Evolutionary conservation across 208 protist genomes (phyloP).

Genomic region (Angomonas deanei): DNA sequence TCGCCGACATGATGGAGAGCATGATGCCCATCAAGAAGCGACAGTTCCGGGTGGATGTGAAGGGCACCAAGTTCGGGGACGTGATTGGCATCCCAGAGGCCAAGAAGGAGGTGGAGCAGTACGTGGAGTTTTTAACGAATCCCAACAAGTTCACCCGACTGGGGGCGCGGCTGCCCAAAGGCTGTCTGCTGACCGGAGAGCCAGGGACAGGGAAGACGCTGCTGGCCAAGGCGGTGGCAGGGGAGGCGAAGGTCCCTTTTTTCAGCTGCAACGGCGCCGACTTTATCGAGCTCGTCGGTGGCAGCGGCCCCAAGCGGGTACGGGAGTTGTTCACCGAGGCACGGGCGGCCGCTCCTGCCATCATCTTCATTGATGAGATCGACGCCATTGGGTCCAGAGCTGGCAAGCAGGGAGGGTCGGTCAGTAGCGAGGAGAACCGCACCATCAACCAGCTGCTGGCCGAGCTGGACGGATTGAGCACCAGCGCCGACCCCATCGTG

Average conservation of each 20-base stretch:
- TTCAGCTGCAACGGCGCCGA: conserved; percentile 94
- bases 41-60: conserved; percentile 82
- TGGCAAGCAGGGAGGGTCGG: conserved; percentile 66
- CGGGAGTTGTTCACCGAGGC: conserved; percentile 95
- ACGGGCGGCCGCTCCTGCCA: conserved; percentile 89
- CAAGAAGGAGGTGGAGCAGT: conserved; percentile 96
- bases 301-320: conserved; percentile 92
- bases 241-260: conserved; percentile 93
- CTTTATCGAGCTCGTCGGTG: conserved; percentile 97
- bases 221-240: conserved; percentile 96
- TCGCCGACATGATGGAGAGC: conserved; percentile 78
- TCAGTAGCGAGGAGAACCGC: conserved; percentile 89
- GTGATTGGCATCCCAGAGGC: conserved; percentile 96
- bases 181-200: conserved; percentile 94
- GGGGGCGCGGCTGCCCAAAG: conserved; percentile 95
- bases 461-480: conserved; percentile 93
- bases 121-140: conserved; percentile 96
- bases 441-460: conserved; percentile 97
- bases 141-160: conserved; percentile 94
- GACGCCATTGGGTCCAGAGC: conserved; percentile 93
- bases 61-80: conserved; percentile 86
- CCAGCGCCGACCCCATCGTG: conserved; percentile 86
- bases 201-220: conserved; percentile 98
- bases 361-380: conserved; percentile 99
- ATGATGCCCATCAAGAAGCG: conserved; percentile 88